Evolutionary conservation across 2,329 filamentous ascomycete species (phyloP), one percentile per base, ranked within the genome.

Genomic region (Fusarium foetens): DNA sequence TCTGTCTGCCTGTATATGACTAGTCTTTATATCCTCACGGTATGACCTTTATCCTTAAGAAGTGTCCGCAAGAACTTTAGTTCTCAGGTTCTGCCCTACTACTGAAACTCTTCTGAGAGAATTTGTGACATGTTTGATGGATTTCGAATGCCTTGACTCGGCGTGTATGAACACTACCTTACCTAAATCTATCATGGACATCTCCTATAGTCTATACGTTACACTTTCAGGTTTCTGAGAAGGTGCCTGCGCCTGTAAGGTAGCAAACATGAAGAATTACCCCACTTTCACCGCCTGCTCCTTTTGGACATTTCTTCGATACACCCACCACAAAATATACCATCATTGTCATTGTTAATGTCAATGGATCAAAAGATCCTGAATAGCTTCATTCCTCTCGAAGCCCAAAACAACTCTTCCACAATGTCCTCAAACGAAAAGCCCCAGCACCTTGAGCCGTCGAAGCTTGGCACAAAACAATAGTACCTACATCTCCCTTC

Each of bases 401-500:
- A 27, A 27, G 7, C 33, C 49, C 19, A 31, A 36, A n/a, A n/a
- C 13, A 17, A 14, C 21, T 21, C 21, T 21, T 27, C 19, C 38
- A 21, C n/a, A 33, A 78, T 78, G 76, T 46, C 71, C 27, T 63
- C 72, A 35, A 42, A 52, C 68, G 61, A 73, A 64, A 62, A 86
- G 84, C 91, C 91, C n/a, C 82, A 83, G 3, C 89, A 92, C 76
- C 90, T 97, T 31, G 88, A 92, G 73, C 93, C 94, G 23, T 97
- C 86, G 79, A 83, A 88, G 80, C 89, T 98, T 35, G 95, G 95
- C 55, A 97, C 94, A 35, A 97, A 94, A 83, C 91, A 95, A 86
- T 97, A 97, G 94, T 97, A 85, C 76, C 90, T 25, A 25, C 25
- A 86, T 43, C 36, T 43, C 49, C 43, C 31, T 58, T 52, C 27